Conservation (phyloP, 2,329 filamentous ascomycete species). For the Aspergillus ustus region DNA sequence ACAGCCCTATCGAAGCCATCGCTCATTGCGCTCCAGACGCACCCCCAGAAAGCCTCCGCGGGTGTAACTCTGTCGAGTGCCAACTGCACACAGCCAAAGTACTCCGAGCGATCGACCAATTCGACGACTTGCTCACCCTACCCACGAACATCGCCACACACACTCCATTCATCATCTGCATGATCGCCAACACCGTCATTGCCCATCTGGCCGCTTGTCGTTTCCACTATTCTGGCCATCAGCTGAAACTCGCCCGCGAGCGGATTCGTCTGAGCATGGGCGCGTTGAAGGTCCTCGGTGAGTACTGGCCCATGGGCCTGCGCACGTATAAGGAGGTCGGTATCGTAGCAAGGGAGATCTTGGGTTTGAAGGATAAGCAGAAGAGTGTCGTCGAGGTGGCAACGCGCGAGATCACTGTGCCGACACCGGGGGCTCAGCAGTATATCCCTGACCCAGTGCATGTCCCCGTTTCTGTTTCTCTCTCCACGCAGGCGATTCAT, state of each 20-base stretch:
- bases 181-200: conserved; percentile 45
- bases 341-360: conserved; percentile 41
- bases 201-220: conserved; percentile 64
- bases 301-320: conserved; percentile 40
- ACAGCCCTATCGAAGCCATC: conserved; percentile 44
- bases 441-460: not conserved
- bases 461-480: not conserved
- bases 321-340: conserved; percentile 45
- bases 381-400: not conserved
- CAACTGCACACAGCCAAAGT: conserved; percentile 45
- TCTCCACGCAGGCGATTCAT: not conserved
- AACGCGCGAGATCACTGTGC: not conserved
- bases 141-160: conserved; percentile 40
- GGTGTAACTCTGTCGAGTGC: conserved; percentile 24
- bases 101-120: conserved; percentile 41
- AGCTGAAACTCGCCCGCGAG: conserved; percentile 40
- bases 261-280: conserved; percentile 48
- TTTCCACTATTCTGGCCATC: conserved; percentile 37
- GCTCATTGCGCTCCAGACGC: conserved; percentile 38
- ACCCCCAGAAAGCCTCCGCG: conserved; percentile 18
- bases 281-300: conserved; percentile 40
- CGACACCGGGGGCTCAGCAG: too few relatives aligned
- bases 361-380: conserved; percentile 12
- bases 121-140: conserved; percentile 43
- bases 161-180: conserved; percentile 48